Conservation (phyloP, 2,329 filamentous ascomycete genomes). For the Domatiomyces globalis region DNA sequence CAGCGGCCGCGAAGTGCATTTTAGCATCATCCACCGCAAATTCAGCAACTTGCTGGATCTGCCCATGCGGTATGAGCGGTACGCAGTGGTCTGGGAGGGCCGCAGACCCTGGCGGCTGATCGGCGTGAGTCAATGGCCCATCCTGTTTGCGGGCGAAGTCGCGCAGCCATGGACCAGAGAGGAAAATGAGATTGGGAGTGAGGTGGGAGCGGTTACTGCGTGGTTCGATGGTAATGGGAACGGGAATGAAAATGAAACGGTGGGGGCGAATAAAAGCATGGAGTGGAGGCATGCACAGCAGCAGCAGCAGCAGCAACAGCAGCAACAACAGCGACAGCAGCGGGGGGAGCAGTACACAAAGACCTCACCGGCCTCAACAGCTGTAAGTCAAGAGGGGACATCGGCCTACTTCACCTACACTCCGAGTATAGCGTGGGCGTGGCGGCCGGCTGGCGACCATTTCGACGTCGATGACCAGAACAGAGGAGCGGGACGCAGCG, state of each 20-base stretch:
- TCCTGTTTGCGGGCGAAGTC: constrained; percentile 26
- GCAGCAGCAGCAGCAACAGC: not conserved
- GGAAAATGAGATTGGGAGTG: constrained; percentile 19
- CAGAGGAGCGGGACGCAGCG: constrained; percentile 1
- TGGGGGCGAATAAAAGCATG: not conserved
- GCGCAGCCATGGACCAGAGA: constrained; percentile 23
- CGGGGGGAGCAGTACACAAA: not conserved
- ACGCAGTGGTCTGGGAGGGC: constrained; percentile 26
- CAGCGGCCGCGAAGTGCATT: constrained; percentile 20
- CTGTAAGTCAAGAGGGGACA: constrained; percentile 6
- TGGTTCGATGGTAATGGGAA: not conserved
- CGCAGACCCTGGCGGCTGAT: constrained; percentile 24
- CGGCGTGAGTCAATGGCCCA: constrained; percentile 23
- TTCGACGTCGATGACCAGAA: constrained; percentile 4
- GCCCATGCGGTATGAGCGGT: constrained; percentile 27
- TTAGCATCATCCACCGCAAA: constrained; percentile 26
- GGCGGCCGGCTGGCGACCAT: constrained; percentile 11
- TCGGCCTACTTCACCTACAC: constrained; percentile 28
- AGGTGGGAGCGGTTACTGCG: no score
- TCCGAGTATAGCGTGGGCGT: constrained; percentile 27
- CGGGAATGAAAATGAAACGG: not conserved
- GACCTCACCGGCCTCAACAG: not conserved
- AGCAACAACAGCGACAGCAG: constrained; percentile 2
- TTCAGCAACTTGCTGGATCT: constrained; percentile 23
- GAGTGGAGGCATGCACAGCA: not conserved